phyloP scores from a whole-genome alignment of 2,329 filamentous ascomycete genomes.

The Xylaria hypoxylon region DNA sequence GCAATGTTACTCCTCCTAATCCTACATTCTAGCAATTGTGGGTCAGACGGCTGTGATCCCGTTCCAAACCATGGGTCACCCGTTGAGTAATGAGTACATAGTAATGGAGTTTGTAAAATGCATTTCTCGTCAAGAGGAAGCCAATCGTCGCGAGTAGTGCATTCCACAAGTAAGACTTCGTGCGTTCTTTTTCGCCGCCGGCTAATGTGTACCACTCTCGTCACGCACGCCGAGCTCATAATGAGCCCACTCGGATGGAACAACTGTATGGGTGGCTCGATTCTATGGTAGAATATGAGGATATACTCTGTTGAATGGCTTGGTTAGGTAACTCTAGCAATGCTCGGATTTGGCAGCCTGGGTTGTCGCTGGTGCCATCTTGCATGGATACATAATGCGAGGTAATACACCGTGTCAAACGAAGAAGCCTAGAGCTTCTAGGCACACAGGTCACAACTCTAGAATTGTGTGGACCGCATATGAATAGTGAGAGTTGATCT shows the following conservation, averaged over 20 bases:
- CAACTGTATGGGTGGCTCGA: conserved; percentile 6
- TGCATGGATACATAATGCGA: conserved; percentile 9
- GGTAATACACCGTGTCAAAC: conserved; percentile 18
- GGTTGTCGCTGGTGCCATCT: conserved; percentile 15
- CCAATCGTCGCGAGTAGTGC: conserved; percentile 28
- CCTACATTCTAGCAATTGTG: conserved; percentile 18
- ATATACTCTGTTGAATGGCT: neutral
- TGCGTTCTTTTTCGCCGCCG: conserved; percentile 27
- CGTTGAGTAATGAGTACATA: conserved; percentile 16
- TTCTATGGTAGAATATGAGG: conserved; percentile 3
- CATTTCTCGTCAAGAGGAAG: conserved; percentile 29
- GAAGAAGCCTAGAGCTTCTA: conserved; percentile 12
- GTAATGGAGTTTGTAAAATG: conserved; percentile 22
- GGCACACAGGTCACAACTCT: conserved; percentile 11
- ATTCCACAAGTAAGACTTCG: conserved; percentile 35
- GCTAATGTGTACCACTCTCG: conserved; percentile 25
- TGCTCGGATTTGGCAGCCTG: conserved; percentile 6
- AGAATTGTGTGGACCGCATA: neutral
- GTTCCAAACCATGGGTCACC: conserved; percentile 22
- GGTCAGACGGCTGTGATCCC: conserved; percentile 20
- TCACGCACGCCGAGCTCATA: conserved; percentile 13
- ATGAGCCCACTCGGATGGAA: neutral
- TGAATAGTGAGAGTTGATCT: neutral
- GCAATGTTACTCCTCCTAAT: conserved; percentile 20
- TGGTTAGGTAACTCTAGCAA: neutral